A percentile compares a stretch with the other conserved stretches of the same genome.
phyloP scores from a whole-genome alignment of 352 stramenopile species.

The Chrysophaeum taylorii region DNA sequence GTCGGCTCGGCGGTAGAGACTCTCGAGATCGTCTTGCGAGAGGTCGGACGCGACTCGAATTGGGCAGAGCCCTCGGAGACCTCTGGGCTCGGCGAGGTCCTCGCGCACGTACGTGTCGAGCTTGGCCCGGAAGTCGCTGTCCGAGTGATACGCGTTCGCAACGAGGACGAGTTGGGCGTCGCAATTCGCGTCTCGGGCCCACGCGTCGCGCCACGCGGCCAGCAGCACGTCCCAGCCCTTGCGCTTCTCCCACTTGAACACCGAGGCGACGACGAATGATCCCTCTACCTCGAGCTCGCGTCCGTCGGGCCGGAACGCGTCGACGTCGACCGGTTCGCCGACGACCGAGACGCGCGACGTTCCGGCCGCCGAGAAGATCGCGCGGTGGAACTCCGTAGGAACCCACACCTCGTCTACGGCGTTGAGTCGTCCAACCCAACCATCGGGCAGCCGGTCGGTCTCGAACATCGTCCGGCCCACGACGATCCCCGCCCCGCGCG shows the following conservation, averaged over 20 bases:
- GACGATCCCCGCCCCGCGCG: slow-evolving; percentile 44
- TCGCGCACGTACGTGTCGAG: slow-evolving; percentile 37
- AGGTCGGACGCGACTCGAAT: slow-evolving; percentile 19
- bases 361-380: slow-evolving; percentile 41
- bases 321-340: slow-evolving; percentile 67
- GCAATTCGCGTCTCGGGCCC: slow-evolving; percentile 42
- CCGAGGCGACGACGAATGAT: slow-evolving; percentile 62
- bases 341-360: slow-evolving; percentile 56
- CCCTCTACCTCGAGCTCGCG: background rate
- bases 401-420: slow-evolving; percentile 83
- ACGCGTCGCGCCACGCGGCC: slow-evolving; percentile 63
- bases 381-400: slow-evolving; percentile 58
- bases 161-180: slow-evolving; percentile 61
- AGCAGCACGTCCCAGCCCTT: slow-evolving; percentile 77
- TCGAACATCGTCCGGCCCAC: slow-evolving; percentile 87
- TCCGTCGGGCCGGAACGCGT: slow-evolving; percentile 51
- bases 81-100: slow-evolving; percentile 47
- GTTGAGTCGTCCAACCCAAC: slow-evolving; percentile 71
- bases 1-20: slow-evolving; percentile 58
- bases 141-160: slow-evolving; percentile 66
- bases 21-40: slow-evolving; percentile 39
- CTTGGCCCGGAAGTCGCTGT: slow-evolving; percentile 13
- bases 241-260: slow-evolving; percentile 85
- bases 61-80: slow-evolving; percentile 40
- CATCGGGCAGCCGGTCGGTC: slow-evolving; percentile 75